Percentiles rank a stretch among this genome's conserved stretches.
These are phyloP conservation scores for Diatrype stigma DNA, from an alignment of 2,329 filamentous ascomycete genomes.

Conservation along the genomic window DNA sequence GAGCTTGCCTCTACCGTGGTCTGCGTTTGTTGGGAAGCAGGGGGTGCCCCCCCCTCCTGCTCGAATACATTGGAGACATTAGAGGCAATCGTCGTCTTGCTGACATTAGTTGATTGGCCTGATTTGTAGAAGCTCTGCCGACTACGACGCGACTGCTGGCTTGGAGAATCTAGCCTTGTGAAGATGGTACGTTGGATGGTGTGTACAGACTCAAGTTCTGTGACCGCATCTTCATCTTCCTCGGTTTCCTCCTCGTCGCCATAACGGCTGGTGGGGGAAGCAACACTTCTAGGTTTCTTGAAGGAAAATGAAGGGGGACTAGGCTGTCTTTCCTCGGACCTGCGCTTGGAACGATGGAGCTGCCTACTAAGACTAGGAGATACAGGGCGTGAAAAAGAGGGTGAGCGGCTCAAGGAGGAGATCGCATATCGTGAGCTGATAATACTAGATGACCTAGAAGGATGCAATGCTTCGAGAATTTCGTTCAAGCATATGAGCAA, in stretches of 20 bases:
- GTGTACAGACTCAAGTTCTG: slow-evolving; percentile 11
- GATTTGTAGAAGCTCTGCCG: slow-evolving; percentile 9
- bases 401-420: neutral
- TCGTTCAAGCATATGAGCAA: slow-evolving; percentile 16
- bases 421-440: slow-evolving; percentile 2
- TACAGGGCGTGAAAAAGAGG: too few relatives aligned
- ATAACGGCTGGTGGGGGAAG: slow-evolving; percentile 1
- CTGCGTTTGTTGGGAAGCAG: slow-evolving; percentile 28
- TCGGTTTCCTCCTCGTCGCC: neutral
- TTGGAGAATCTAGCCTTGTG: slow-evolving; percentile 7
- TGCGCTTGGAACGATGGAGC: slow-evolving; percentile 15
- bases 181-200: slow-evolving; percentile 12
- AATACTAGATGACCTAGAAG: slow-evolving; percentile 3
- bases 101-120: slow-evolving; percentile 27
- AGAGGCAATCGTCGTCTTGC: slow-evolving; percentile 26
- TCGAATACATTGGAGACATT: slow-evolving; percentile 31
- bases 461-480: slow-evolving; percentile 17
- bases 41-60: slow-evolving; percentile 11
- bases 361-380: slow-evolving; percentile 11
- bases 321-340: slow-evolving; percentile 16
- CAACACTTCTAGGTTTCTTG: slow-evolving; percentile 16
- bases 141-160: slow-evolving; percentile 1
- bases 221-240: slow-evolving; percentile 17
- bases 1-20: slow-evolving; percentile 28
- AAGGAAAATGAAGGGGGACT: slow-evolving; percentile 11